Conservation (phyloP, 2,329 filamentous ascomycete species). For the Didymella segeticola region DNA sequence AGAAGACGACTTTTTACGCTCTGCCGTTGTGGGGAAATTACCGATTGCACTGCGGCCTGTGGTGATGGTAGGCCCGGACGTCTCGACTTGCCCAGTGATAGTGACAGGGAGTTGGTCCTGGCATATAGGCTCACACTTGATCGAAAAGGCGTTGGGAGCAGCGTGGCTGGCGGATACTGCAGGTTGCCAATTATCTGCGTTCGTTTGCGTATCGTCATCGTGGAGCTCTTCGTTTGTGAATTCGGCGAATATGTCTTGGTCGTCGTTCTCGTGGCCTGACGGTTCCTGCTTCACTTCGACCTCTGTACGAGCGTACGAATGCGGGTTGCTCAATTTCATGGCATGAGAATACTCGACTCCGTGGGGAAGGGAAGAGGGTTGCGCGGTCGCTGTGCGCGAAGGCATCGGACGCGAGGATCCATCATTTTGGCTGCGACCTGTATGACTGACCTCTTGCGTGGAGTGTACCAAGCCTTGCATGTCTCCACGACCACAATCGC, state of each 20-base stretch:
- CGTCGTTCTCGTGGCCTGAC: background rate
- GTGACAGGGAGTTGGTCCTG: background rate
- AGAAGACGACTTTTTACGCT: background rate
- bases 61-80: background rate
- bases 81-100: background rate
- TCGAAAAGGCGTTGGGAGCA: background rate
- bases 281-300: background rate
- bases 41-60: too few relatives aligned
- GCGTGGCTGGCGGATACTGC: background rate
- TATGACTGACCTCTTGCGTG: background rate
- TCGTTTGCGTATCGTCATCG: background rate
- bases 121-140: background rate
- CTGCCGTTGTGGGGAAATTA: background rate
- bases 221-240: slow-evolving; percentile 2
- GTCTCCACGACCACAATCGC: background rate
- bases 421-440: background rate
- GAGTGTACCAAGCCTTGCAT: too few relatives aligned
- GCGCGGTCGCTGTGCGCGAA: background rate
- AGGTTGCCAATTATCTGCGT: background rate
- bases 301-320: background rate
- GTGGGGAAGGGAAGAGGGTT: background rate
- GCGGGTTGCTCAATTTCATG: too few relatives aligned
- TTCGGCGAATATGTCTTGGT: background rate
- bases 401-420: background rate
- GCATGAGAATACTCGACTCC: background rate